Evolutionary conservation across 495 filamentous ascomycete genomes (phyloP).

Genomic region (Delitschia confertaspora): DNA sequence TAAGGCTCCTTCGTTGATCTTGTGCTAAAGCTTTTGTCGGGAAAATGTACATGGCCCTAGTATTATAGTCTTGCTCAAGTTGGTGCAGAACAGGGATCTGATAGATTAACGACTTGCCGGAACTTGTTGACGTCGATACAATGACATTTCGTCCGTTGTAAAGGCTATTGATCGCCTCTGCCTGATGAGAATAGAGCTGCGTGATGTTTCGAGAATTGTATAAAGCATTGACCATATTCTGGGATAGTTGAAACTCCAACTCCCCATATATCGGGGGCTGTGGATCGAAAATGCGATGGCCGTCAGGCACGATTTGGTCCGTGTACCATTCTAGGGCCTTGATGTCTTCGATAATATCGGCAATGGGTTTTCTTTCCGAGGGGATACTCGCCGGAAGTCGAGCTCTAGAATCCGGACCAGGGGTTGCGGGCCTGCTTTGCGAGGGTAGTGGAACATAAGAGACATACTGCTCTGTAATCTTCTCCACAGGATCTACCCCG

Average conservation of each 20-base stretch:
- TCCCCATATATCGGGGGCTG: conserved; percentile 78
- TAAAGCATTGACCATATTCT: conserved; percentile 84
- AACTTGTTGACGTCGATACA: conserved; percentile 88
- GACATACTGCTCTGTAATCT: conserved; percentile 45
- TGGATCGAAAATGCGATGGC: conserved; percentile 84
- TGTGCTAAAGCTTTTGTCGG: conserved; percentile 96
- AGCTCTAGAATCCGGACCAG: conserved; percentile 33
- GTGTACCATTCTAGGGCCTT: conserved; percentile 78
- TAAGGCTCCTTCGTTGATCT: conserved; percentile 83
- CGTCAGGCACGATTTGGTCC: conserved; percentile 87
- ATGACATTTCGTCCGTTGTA: conserved; percentile 81
- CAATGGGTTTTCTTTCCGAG: conserved; percentile 67
- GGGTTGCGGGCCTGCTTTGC: conserved; percentile 44
- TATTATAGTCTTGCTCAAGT: conserved; percentile 65
- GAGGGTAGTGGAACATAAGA: conserved; percentile 43
- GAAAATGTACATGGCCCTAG: conserved; percentile 94
- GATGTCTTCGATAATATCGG: conserved; percentile 79
- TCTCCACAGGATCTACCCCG: conserved; percentile 56
- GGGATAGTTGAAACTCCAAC: conserved; percentile 75
- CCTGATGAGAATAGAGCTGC: conserved; percentile 86
- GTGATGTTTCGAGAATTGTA: conserved; percentile 85
- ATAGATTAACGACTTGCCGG: conserved; percentile 94
- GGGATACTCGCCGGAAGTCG: conserved; percentile 62
- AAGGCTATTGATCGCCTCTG: conserved; percentile 87
- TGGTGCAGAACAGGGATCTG: conserved; percentile 88